These are phyloP conservation scores for Cyclotella atomus DNA, from an alignment of 108 stramenopile genomes.

Conservation along the genomic window DNA sequence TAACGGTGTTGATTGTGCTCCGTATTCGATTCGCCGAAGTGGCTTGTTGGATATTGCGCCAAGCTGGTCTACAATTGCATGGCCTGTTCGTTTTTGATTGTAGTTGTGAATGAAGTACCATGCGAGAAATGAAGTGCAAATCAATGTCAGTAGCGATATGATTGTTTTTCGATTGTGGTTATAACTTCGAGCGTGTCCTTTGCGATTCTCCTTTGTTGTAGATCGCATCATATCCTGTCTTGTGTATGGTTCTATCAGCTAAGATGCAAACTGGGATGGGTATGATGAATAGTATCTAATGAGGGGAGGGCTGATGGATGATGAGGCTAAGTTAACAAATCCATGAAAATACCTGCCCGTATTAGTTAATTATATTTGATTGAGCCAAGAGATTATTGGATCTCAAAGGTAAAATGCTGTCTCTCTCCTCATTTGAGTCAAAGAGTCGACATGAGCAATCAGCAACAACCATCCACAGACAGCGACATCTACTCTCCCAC, in stretches of 20 bases:
- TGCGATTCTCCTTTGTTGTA: constrained; percentile 19
- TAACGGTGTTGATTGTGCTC: constrained; percentile 30
- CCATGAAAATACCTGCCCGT: no score
- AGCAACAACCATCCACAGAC: not conserved
- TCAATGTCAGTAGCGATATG: not conserved
- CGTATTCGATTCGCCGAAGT: constrained; percentile 22
- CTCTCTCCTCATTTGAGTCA: no score
- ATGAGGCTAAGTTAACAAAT: no score
- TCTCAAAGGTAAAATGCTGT: no score
- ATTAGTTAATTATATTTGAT: no score
- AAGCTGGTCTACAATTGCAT: not conserved
- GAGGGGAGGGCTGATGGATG: no score
- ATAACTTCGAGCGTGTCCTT: constrained; percentile 20
- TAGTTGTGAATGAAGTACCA: not conserved
- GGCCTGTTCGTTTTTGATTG: not conserved
- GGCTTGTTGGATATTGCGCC: constrained; percentile 10
- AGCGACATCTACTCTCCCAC: not conserved
- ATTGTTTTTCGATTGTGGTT: constrained; percentile 11
- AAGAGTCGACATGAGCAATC: no score
- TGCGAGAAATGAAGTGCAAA: not conserved
- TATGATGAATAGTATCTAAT: no score
- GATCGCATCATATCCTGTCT: not conserved
- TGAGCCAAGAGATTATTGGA: no score
- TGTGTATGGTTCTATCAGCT: no score
- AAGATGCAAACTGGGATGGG: no score